Evolutionary conservation across 2,329 filamentous ascomycete genomes (phyloP), one percentile per base, ranked within the genome.

Genomic region (Pseudogymnoascus sp.): DNA sequence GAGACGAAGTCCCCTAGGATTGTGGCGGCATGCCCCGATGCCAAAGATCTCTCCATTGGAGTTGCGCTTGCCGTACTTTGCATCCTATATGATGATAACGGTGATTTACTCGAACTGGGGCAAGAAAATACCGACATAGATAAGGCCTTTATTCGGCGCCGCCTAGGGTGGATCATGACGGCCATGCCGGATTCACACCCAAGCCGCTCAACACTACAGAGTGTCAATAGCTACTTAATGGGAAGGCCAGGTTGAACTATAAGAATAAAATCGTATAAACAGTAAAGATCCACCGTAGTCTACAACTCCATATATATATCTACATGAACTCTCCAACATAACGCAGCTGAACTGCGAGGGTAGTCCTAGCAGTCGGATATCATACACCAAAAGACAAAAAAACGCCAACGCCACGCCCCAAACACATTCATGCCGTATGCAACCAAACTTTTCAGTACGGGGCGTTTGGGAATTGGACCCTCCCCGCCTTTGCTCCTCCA

Each of bases 181-280:
- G 84, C 84, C 0, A 87, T 88, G 71, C 88, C 92, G 0, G 86
- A 88, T 67, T 88, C 87, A 2, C 96, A 95, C 71, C 92, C 93
- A 0, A 92, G 87, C 65, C 81, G 94, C 36, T 82, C 89, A 21
- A 97, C 92, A 0, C 76, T 97, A 37, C 92, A 97, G 74, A 93
- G 90, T 67, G 88, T 97, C 4, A 97, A 97, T 74, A 89, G 89
- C 61, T 96, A 90, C 69, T 76, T 97, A 60, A 93, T 97, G 85
- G 73, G 76, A 36, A 58, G 60, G 25, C 60, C 48, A 33, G 18
- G n/a, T 33, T 55, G 29, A 33, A 55, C n/a, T 33, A 55, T 9
- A 33, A 21, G 33, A 33, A 3, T 12, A 33, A 3, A 55, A 31
- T 27, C 31, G 31, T 55, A 55, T 55, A 55, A 55, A 33, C 48